Evolutionary conservation across 2,329 filamentous ascomycete species (phyloP), one percentile per base, ranked within the genome.

Genomic region (Grosmannia clavigera): DNA sequence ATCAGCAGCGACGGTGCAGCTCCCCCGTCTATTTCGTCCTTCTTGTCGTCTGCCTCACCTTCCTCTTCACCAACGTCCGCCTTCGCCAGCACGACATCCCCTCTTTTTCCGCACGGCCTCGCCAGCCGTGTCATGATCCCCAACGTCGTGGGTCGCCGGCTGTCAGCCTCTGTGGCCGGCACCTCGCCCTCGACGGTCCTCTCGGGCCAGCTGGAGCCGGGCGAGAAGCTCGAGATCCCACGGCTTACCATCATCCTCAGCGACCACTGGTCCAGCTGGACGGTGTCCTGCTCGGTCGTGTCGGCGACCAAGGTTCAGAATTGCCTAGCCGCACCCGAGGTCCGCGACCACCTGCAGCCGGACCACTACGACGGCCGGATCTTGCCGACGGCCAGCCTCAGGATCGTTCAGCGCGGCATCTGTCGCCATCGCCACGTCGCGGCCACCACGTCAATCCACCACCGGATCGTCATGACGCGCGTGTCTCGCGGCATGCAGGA

Each of bases 181-280:
- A 22, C 22, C 16, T 22, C 43, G 2, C 33, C 33, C 33, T 35
- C 33, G 33, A 35, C 33, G 9, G 33, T 2, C 33, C 33, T 35
- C 6, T 35, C 33, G 9, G 33, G 33, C 9, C 33, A 35, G 33
- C 33, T 35, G 33, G 33, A 35, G 33, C 27, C 35, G 22, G 40
- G 46, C 40, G 25, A 50, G 40, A 10, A 11, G 2, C 33, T 61
- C 3, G 43, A 40, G 7, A 43, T 58, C 7, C 60, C 60, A 7
- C 52, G 52, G 16, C 25, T 55, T n/a, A 54, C 51, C 14, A 38
- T 55, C 11, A 31, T 61, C 5, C 52, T 61, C 16, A 19, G 31
- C 51, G 7, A 27, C 11, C 4, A 9, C 43, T 61, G 60, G 60
- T 61, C 60, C 27, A 10, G 29, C 27, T 61, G 60, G 60, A 58